phyloP scores from a whole-genome alignment of 495 filamentous ascomycete species.

The Viridothelium virens region DNA sequence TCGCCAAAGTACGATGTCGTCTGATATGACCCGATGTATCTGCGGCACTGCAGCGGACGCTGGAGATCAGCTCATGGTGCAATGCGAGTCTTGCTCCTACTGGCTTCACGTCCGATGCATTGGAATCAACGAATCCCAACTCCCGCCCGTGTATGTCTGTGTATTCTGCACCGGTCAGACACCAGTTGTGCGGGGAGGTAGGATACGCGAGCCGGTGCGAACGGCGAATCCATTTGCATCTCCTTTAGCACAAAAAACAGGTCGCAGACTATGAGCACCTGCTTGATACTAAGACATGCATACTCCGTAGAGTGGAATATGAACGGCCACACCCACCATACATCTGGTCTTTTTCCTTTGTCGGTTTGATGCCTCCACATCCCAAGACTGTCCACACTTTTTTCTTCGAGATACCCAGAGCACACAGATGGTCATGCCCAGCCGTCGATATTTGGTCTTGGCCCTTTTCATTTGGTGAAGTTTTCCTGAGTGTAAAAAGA shows the following conservation, averaged over 20 bases:
- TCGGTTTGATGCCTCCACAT: neutral
- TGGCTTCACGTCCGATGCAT: conserved; percentile 78
- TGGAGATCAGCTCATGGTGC: conserved; percentile 62
- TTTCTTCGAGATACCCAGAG: conserved; percentile 6
- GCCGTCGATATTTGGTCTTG: neutral
- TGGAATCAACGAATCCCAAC: conserved; percentile 54
- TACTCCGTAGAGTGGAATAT: too few relatives aligned
- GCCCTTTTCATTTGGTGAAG: neutral
- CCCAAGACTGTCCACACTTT: neutral
- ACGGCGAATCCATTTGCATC: neutral
- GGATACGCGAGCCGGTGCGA: conserved; percentile 46
- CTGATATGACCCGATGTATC: conserved; percentile 59
- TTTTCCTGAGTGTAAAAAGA: neutral
- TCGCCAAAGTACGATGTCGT: conserved; percentile 46
- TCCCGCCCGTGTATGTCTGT: conserved; percentile 73
- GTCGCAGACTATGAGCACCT: neutral
- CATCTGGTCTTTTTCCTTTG: too few relatives aligned
- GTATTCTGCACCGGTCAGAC: conserved; percentile 67
- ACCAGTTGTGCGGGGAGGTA: conserved; percentile 56
- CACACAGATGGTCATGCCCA: neutral
- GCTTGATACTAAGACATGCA: too few relatives aligned
- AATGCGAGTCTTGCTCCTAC: conserved; percentile 83
- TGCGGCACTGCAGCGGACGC: conserved; percentile 60
- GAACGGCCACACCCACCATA: too few relatives aligned
- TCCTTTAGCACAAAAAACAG: neutral